phyloP scores from a whole-genome alignment of 345 rosid species.

The Toxicodendron radicans region DNA sequence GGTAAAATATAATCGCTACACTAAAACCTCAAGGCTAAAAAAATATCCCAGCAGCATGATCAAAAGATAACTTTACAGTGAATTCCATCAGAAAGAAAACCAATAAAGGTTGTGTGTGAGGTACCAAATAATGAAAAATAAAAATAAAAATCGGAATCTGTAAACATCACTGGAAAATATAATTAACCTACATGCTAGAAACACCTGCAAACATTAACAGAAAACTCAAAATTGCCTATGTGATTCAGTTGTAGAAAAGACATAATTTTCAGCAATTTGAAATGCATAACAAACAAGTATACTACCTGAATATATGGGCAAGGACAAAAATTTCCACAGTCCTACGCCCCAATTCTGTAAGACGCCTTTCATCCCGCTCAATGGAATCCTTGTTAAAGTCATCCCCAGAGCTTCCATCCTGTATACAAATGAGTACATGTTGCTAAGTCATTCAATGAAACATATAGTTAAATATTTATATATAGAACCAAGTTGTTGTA shows the following conservation, averaged over 20 bases:
- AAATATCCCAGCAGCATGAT: background rate
- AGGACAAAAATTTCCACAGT: slow-evolving; percentile 91
- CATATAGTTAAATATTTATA: background rate
- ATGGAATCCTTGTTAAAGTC: slow-evolving; percentile 74
- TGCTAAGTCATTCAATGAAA: background rate
- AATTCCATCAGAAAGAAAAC: background rate
- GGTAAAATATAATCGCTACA: background rate
- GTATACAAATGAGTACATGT: slow-evolving; percentile 20
- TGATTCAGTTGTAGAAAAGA: background rate
- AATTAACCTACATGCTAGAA: background rate
- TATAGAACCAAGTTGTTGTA: background rate
- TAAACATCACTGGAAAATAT: too few relatives aligned
- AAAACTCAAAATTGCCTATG: background rate
- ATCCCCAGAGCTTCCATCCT: slow-evolving; percentile 82
- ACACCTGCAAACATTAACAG: background rate
- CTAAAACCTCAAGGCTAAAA: background rate
- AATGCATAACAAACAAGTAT: slow-evolving; percentile 5
- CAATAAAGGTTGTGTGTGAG: background rate
- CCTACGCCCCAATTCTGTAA: slow-evolving; percentile 87
- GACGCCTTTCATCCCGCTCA: slow-evolving; percentile 87
- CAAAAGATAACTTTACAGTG: background rate
- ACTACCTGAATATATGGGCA: slow-evolving; percentile 85
- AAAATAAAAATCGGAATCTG: too few relatives aligned
- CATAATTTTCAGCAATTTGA: background rate
- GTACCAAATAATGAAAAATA: too few relatives aligned